Percentiles rank a stretch among this genome's conserved stretches.
These are phyloP conservation scores for Aureobasidium pullulans DNA, from an alignment of 2,329 filamentous ascomycete genomes.

Conservation along the genomic window DNA sequence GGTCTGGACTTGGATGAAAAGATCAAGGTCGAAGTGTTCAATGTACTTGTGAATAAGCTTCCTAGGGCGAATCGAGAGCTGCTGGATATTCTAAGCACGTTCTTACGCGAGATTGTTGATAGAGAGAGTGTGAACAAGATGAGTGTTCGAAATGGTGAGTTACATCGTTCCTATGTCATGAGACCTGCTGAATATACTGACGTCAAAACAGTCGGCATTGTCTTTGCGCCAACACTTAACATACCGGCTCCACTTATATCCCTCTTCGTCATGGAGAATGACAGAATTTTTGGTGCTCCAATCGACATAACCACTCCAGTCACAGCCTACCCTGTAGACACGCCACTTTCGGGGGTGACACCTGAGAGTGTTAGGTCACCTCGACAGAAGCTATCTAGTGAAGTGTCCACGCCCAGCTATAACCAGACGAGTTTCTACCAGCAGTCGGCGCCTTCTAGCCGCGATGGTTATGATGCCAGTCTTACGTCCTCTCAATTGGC, in stretches of 20 bases:
- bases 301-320: slow-evolving; percentile 43
- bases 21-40: slow-evolving; percentile 71
- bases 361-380: slow-evolving; percentile 57
- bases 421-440: background rate
- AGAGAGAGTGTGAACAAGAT: slow-evolving; percentile 92
- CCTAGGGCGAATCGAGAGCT: slow-evolving; percentile 75
- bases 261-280: slow-evolving; percentile 84
- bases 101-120: slow-evolving; percentile 86
- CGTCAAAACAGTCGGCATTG: slow-evolving; percentile 66
- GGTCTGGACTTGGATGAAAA: slow-evolving; percentile 60
- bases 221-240: slow-evolving; percentile 94
- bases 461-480: background rate
- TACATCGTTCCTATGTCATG: background rate
- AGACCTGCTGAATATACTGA: slow-evolving; percentile 15
- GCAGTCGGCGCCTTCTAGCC: background rate
- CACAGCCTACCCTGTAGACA: slow-evolving; percentile 10
- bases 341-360: slow-evolving; percentile 21
- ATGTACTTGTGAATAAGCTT: slow-evolving; percentile 69
- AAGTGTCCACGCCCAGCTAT: slow-evolving; percentile 51
- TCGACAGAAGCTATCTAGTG: slow-evolving; percentile 58
- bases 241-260: slow-evolving; percentile 93
- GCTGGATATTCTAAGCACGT: slow-evolving; percentile 76
- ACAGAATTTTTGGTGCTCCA: slow-evolving; percentile 70
- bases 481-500: background rate
- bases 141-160: slow-evolving; percentile 73